Base-by-base conservation (phyloP, 441 rosid species). In the Populus hybrid region DNA sequence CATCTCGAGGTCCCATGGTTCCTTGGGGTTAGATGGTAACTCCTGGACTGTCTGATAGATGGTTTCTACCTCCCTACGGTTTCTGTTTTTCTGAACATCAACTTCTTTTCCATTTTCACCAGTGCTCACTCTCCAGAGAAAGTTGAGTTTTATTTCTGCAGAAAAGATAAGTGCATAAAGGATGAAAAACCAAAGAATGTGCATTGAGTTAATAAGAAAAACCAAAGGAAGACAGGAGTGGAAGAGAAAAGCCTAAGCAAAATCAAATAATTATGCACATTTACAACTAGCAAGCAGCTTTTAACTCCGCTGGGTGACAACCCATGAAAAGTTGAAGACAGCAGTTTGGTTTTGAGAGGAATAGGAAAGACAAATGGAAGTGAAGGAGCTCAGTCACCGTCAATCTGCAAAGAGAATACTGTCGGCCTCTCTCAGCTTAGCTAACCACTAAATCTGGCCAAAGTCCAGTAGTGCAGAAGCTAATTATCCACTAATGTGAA, bases 1-100 rank as follows among this genome's bases (percentile, higher is more conserved):
- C 94, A 97, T 92, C 81, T 97, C 98, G 21, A 84, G 75, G 85
- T 94, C 99, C 98, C 99, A 97, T 6, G 99, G 99, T 80, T 91
- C 98, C 87, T 90, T 97, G 32, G 99, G 98, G 71, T 94, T 92
- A 36, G 79, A 82, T 24, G 98, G 98, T 83, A 97, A 90, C 81
- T 85, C 90, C 79, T 82, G 88, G 59, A 76, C 72, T 32, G 86
- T 73, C 64, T 72, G 83, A 79, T 91, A 93, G 71, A 87, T 35
- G 1, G 90, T 92, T 89, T 94, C 98, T 79, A 83, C 88, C 85
- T 94, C 99, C 9, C 99, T 91, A n/a, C 89, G 90, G 82, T 86
- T 92, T 84, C 98, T 82, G 86, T 90, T 94, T 85, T 76, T 91
- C 91, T 94, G 97, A 82, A 86, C 86, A 79, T 91, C 94, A 72